Conservation (phyloP, 176 grass and related monocot genomes). For the Aegilops longissima region DNA sequence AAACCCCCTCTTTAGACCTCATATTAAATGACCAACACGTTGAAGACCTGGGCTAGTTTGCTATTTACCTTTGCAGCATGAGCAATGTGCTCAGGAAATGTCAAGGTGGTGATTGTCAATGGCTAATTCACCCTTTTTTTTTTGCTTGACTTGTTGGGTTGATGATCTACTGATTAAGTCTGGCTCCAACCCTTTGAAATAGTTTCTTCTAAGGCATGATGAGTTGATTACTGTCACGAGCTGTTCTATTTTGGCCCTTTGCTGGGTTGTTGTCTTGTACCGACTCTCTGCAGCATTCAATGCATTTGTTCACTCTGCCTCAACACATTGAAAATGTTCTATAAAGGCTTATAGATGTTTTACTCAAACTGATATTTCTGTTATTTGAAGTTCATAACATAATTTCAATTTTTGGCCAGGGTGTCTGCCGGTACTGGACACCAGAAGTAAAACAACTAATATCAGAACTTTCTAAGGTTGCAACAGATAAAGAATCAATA, state of each 20-base stretch:
- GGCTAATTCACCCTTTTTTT: not conserved
- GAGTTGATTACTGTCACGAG: not conserved
- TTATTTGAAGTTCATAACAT: constrained; percentile 21
- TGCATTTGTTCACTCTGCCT: constrained; percentile 23
- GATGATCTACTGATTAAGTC: not conserved
- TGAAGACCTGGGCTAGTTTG: not conserved
- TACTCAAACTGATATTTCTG: not conserved
- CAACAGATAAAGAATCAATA: constrained; percentile 84
- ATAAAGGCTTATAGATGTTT: not conserved
- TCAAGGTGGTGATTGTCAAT: not conserved
- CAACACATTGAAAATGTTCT: not conserved
- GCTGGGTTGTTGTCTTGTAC: not conserved
- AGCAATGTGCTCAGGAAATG: not conserved
- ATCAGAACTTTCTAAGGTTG: constrained; percentile 75
- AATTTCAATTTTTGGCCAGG: constrained; percentile 42
- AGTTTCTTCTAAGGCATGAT: constrained; percentile 19
- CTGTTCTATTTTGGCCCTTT: constrained; percentile 18
- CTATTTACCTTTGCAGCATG: not conserved
- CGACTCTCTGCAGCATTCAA: not conserved
- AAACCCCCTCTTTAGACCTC: not conserved
- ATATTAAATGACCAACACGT: not conserved
- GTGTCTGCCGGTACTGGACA: constrained; percentile 83
- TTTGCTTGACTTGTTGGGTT: not conserved
- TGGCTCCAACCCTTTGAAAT: not conserved
- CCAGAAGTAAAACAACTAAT: constrained; percentile 80